Percentiles rank a stretch among this genome's conserved stretches.
These are phyloP conservation scores for Exophiala spinifera DNA, from an alignment of 2,329 filamentous ascomycete species.

Conservation along the genomic window DNA sequence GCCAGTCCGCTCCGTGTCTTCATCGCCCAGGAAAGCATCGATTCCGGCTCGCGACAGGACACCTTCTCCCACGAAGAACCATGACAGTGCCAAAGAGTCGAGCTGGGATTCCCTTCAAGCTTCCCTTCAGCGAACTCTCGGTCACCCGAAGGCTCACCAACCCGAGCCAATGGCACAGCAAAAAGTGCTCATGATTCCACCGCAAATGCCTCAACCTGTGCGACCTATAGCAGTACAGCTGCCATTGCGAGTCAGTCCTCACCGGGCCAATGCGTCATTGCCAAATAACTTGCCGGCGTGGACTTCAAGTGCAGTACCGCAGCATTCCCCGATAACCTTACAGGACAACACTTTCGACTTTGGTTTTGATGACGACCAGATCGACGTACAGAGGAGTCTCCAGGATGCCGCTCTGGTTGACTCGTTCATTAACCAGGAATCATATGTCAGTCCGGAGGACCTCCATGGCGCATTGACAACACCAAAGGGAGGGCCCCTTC, in stretches of 20 bases:
- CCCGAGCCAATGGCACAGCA: constrained; percentile 26
- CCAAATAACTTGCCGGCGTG: constrained; percentile 7
- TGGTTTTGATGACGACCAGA: constrained; percentile 21
- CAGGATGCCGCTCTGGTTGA: constrained; percentile 3
- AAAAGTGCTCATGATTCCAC: constrained; percentile 15
- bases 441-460: constrained; percentile 20
- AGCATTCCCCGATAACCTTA: constrained; percentile 22
- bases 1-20: constrained; percentile 26
- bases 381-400: constrained; percentile 5
- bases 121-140: constrained; percentile 45
- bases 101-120: constrained; percentile 44
- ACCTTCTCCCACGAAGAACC: constrained; percentile 8
- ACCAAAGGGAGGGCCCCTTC: constrained; percentile 13
- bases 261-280: constrained; percentile 5
- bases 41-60: constrained; percentile 30
- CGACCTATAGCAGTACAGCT: constrained; percentile 23
- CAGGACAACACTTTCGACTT: constrained; percentile 29
- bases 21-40: constrained; percentile 35
- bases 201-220: constrained; percentile 7
- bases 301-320: constrained; percentile 7
- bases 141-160: constrained; percentile 41
- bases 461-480: constrained; percentile 20
- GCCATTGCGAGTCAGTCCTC: constrained; percentile 12
- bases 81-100: constrained; percentile 39
- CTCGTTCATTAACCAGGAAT: constrained; percentile 12